Evolutionary conservation across 2,329 filamentous ascomycete species (phyloP).

Genomic region (Aquanectria penicillioides): DNA sequence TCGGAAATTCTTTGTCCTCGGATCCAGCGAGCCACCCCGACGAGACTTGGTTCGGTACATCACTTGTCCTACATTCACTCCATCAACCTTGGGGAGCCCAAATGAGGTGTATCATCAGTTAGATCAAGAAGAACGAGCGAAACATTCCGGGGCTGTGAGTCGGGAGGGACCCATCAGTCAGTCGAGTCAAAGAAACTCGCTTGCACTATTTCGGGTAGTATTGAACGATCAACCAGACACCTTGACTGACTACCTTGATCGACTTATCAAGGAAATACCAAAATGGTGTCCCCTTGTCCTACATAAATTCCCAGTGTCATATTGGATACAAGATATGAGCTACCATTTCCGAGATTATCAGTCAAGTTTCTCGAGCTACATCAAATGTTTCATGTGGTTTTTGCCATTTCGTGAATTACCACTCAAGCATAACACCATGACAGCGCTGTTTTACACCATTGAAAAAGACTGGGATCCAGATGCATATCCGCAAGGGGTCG

Average conservation of each 20-base stretch:
- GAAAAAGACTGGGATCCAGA: conserved; percentile 49
- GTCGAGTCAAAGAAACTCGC: background rate
- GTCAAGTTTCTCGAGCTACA: conserved; percentile 33
- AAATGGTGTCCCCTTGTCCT: conserved; percentile 41
- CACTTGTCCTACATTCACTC: conserved; percentile 44
- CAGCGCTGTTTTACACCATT: conserved; percentile 62
- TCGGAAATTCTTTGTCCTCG: conserved; percentile 66
- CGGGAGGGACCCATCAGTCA: background rate
- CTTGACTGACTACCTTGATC: conserved; percentile 17
- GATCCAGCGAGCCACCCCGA: conserved; percentile 48
- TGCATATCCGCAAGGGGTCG: conserved; percentile 25
- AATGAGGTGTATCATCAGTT: conserved; percentile 40
- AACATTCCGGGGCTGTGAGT: background rate
- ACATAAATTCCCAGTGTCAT: conserved; percentile 54
- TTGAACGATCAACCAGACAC: conserved; percentile 15
- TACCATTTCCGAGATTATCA: conserved; percentile 35
- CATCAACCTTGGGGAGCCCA: conserved; percentile 49
- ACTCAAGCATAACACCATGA: conserved; percentile 32
- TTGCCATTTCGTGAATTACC: background rate
- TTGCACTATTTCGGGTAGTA: conserved; percentile 8
- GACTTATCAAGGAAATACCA: conserved; percentile 5
- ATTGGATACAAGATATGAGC: conserved; percentile 43
- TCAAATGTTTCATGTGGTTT: conserved; percentile 39
- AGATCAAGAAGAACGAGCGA: conserved; percentile 10
- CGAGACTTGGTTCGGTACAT: conserved; percentile 39